Evolutionary conservation across 1,284 basidiomycete species (phyloP).

Genomic region (Cutaneotrichosporon cyanovorans): DNA sequence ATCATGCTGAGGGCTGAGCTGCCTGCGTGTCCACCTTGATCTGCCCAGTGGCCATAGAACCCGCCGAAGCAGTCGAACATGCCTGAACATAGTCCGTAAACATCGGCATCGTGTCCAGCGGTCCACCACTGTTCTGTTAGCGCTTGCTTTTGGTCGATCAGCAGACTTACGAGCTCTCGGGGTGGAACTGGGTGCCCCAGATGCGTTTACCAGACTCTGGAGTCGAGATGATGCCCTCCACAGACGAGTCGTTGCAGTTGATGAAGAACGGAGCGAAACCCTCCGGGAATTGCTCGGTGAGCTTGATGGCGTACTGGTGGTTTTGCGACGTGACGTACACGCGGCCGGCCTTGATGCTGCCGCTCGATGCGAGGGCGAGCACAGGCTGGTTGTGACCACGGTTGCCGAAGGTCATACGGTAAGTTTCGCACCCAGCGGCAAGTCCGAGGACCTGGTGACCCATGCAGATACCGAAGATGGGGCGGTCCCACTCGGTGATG

Average conservation of each 20-base stretch:
- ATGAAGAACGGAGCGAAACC: slow-evolving; percentile 98
- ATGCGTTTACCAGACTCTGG: slow-evolving; percentile 74
- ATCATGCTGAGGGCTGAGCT: neutral
- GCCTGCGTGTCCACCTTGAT: slow-evolving; percentile 6
- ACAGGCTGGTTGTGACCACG: slow-evolving; percentile 99
- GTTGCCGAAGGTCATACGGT: slow-evolving; percentile 79
- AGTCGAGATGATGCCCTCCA: slow-evolving; percentile 95
- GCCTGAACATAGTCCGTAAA: slow-evolving; percentile 81
- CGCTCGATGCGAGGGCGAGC: slow-evolving; percentile 78
- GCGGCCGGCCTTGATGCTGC: slow-evolving; percentile 86
- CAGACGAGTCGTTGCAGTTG: slow-evolving; percentile 91
- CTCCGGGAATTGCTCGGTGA: slow-evolving; percentile 84
- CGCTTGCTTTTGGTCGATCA: neutral
- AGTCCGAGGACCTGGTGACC: slow-evolving; percentile 95
- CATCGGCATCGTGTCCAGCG: slow-evolving; percentile 92
- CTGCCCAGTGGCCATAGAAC: slow-evolving; percentile 1
- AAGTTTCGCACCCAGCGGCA: slow-evolving; percentile 91
- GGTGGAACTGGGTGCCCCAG: slow-evolving; percentile 97
- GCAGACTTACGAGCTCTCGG: slow-evolving; percentile 64
- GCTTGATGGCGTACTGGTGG: slow-evolving; percentile 87
- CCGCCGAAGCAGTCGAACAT: too few species aligned
- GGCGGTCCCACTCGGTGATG: slow-evolving; percentile 79
- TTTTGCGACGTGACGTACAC: slow-evolving; percentile 94
- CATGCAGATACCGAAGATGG: slow-evolving; percentile 99
- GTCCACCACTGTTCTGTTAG: slow-evolving; percentile 49